Percentiles rank a stretch among this genome's conserved stretches.
These are phyloP conservation scores for Quercus lobata DNA, from an alignment of 331 rosid genomes.

Conservation along the genomic window DNA sequence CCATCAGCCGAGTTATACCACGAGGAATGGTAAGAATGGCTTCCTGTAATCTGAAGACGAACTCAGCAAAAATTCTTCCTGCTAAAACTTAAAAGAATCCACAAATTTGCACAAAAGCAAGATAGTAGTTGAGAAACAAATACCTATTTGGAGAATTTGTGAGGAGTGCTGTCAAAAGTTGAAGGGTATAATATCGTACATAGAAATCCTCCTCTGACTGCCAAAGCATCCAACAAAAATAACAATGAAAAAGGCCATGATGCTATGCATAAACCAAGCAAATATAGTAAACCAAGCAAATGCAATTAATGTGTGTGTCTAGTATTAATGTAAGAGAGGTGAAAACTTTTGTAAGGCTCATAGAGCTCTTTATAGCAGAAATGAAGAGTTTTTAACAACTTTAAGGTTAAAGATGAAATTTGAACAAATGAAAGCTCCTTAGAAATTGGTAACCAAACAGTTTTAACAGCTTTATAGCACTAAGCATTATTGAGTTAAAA, in stretches of 20 bases:
- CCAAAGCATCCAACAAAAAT: constrained; percentile 22
- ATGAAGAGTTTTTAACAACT: no score
- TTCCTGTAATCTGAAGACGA: constrained; percentile 84
- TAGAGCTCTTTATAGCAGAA: no score
- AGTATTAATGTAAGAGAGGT: no score
- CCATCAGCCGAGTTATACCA: constrained; percentile 93
- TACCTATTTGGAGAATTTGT: constrained; percentile 81
- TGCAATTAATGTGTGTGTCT: background rate
- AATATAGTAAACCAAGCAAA: background rate
- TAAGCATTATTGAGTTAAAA: no score
- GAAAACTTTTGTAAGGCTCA: no score
- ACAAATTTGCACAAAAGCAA: constrained; percentile 12
- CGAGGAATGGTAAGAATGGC: constrained; percentile 89
- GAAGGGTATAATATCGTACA: constrained; percentile 90
- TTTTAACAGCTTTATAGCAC: no score
- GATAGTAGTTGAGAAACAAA: constrained; percentile 21
- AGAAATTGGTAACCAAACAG: no score
- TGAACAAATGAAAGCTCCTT: no score
- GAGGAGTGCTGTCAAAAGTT: constrained; percentile 88
- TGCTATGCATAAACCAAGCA: constrained; percentile 18
- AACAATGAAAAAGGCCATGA: background rate
- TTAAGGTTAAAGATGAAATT: no score
- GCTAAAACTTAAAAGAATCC: constrained; percentile 3
- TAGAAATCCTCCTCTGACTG: constrained; percentile 97
- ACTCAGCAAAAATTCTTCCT: constrained; percentile 34